Base-by-base conservation (phyloP, 176 grass and related monocot genomes). In the Oryza longistaminata region DNA sequence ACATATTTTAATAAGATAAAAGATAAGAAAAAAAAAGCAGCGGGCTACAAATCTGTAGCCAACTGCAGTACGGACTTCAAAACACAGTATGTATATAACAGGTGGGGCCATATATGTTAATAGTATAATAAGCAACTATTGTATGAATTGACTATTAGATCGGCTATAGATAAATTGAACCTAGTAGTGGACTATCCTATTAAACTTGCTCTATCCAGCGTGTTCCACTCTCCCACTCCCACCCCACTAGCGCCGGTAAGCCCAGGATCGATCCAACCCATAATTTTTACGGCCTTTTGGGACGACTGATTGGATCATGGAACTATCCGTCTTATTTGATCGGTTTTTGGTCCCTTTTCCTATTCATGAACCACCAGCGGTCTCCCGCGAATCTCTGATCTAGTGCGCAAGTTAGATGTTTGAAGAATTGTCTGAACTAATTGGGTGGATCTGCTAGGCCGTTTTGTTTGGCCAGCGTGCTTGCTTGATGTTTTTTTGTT, bases 231-330 rank as follows among this genome's bases (percentile, higher is more conserved):
- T 1, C 1, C 9, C 42, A 43, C 42, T 43, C 9, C 6, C 52
- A 19, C 7, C 16, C 11, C 15, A 52, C 49, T 15, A 16, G 49
- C 53, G 24, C 71, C 70, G 85, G 85, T 90, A 81, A 87, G 89
- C 83, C 60, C 9, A 87, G 10, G 27, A 27, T 49, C 49, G 6
- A 34, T 52, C 70, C 8, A 2, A 9, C 19, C 3, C 40, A 0
- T 74, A 16, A 50, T 7, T 73, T 68, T 25, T 34, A 27, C 4
- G 11, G 2, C 44, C 42, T 55, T 76, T 42, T 52, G 3, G 6
- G 31, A 26, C 21, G 11, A 60, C 15, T 78, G 21, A 60, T 72
- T 27, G 9, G 16, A 16, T 10, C 6, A 2, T 40, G 83, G 27
- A 69, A 73, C 64, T 74, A 19, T 42, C 11, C 14, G 3, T 16